Evolutionary conservation across 2,329 filamentous ascomycete species (phyloP).

Genomic region (Ophiostoma australiae): DNA sequence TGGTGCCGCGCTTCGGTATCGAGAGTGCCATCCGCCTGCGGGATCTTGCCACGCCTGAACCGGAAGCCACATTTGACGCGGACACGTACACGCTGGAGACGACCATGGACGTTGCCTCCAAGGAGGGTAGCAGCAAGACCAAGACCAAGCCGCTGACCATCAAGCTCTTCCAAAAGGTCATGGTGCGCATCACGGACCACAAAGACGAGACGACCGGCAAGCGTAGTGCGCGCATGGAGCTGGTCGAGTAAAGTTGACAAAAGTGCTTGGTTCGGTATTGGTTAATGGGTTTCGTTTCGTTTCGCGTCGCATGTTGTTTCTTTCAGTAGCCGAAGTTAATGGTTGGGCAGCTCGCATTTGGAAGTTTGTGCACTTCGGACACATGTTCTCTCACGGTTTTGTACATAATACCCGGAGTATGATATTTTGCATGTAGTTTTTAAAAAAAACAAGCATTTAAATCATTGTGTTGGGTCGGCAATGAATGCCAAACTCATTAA

Average conservation of each 20-base stretch:
- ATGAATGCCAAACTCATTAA: not conserved
- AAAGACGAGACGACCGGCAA: conserved; percentile 96
- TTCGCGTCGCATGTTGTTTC: not conserved
- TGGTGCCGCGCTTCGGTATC: conserved; percentile 92
- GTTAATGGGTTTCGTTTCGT: not conserved
- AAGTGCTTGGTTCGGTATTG: conserved; percentile 1
- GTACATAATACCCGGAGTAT: conserved; percentile 21
- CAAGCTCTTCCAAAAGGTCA: conserved; percentile 88
- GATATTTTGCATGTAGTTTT: conserved; percentile 15
- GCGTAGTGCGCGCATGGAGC: conserved; percentile 76
- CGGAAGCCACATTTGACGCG: conserved; percentile 75
- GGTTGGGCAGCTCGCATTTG: not conserved
- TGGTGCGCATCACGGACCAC: conserved; percentile 82
- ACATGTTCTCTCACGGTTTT: conserved; percentile 15
- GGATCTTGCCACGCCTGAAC: conserved; percentile 68
- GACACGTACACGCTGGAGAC: conserved; percentile 75
- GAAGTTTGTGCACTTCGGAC: conserved; percentile 3
- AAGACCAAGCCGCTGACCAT: conserved; percentile 54
- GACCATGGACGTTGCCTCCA: conserved; percentile 26
- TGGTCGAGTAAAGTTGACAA: conserved; percentile 40
- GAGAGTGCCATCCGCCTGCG: conserved; percentile 83
- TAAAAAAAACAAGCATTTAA: not conserved
- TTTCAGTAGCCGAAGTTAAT: not conserved
- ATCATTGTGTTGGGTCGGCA: not conserved
- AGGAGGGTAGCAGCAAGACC: conserved; percentile 24